phyloP scores from a whole-genome alignment of 306 rosid genomes.

The Prunus fruticosa region DNA sequence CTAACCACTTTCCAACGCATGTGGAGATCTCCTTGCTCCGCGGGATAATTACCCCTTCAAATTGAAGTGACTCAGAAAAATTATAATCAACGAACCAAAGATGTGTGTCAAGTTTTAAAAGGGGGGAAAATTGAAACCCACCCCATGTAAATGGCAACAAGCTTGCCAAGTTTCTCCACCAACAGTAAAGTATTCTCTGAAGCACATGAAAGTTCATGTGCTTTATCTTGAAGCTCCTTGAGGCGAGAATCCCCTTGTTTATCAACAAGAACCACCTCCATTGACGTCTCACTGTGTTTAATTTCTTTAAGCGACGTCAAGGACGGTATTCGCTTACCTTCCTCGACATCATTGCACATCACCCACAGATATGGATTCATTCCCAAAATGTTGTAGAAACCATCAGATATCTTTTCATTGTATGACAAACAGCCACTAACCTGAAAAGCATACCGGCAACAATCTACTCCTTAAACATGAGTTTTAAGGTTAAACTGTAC shows the following conservation, averaged over 20 bases:
- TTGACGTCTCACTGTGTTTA: constrained; percentile 59
- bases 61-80: constrained; percentile 21
- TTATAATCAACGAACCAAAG: not conserved
- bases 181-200: constrained; percentile 61
- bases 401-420: constrained; percentile 86
- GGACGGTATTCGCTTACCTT: constrained; percentile 59
- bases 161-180: constrained; percentile 90
- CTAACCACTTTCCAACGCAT: constrained; percentile 81
- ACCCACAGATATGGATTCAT: constrained; percentile 97
- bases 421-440: constrained; percentile 92
- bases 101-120: not conserved
- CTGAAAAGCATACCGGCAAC: constrained; percentile 32
- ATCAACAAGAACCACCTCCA: constrained; percentile 92
- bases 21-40: constrained; percentile 85
- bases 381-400: constrained; percentile 90
- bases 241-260: constrained; percentile 64
- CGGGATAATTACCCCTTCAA: constrained; percentile 73
- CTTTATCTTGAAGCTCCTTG: constrained; percentile 85
- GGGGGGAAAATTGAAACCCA: constrained; percentile 24
- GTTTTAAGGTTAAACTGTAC: not conserved
- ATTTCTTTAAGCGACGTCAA: constrained; percentile 67
- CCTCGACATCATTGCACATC: constrained; percentile 80
- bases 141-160: constrained; percentile 95
- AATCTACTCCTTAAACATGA: constrained; percentile 1
- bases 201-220: constrained; percentile 68